These are phyloP conservation scores for Jamesozyma jinghongensis DNA, from an alignment of 805 yeast genomes.

Conservation along the genomic window DNA sequence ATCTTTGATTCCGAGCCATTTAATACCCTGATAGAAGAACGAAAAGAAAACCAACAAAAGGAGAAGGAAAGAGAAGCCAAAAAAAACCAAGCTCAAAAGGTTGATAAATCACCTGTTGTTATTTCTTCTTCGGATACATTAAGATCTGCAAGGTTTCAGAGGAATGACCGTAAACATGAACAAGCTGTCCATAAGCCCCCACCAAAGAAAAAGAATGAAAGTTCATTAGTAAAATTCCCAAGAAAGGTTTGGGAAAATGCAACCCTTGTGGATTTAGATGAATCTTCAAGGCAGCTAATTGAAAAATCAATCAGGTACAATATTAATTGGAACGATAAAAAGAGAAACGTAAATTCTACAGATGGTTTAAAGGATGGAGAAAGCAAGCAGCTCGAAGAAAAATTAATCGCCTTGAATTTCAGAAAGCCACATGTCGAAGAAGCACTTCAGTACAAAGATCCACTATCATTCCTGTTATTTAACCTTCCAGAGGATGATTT, in stretches of 20 bases:
- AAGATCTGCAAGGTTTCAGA: not conserved
- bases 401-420: conserved; percentile 51
- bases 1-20: conserved; percentile 73
- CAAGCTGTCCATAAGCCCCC: not conserved
- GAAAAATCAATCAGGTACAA: conserved; percentile 53
- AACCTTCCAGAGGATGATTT: conserved; percentile 93
- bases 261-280: conserved; percentile 56
- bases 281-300: conserved; percentile 51
- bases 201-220: conserved; percentile 2
- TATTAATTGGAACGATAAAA: conserved; percentile 40
- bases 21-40: conserved; percentile 48
- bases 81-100: conserved; percentile 42
- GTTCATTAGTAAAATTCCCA: conserved; percentile 29
- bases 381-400: conserved; percentile 18
- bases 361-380: conserved; percentile 7
- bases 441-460: conserved; percentile 49
- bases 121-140: conserved; percentile 24
- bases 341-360: conserved; percentile 4
- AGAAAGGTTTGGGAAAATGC: conserved; percentile 63
- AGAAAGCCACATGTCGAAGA: conserved; percentile 61
- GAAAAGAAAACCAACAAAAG: conserved; percentile 35
- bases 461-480: conserved; percentile 48
- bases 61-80: conserved; percentile 41
- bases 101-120: conserved; percentile 38
- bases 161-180: conserved; percentile 1